Percentiles rank a stretch among this genome's conserved stretches.
Conservation (phyloP, 768 basidiomycete species). For the Lactarius trivialis region DNA sequence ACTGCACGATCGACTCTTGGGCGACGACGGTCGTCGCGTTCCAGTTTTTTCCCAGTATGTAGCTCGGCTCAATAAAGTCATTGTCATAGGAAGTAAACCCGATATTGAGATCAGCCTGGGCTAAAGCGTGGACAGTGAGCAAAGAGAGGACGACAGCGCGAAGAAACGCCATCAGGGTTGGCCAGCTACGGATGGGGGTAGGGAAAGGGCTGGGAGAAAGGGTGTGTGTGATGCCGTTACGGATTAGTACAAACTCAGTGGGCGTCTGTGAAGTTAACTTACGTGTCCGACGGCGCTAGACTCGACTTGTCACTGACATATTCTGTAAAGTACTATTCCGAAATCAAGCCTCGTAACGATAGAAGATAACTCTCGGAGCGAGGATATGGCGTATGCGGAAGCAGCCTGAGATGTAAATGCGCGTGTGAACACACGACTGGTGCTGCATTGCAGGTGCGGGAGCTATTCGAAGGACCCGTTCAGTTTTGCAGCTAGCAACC, state of each 20-base stretch:
- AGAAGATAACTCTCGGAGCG: neutral
- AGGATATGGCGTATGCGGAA: neutral
- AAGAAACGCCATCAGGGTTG: conserved; percentile 9
- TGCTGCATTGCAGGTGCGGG: no score
- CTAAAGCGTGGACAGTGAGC: conserved; percentile 6
- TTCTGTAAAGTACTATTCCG: no score
- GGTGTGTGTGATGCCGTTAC: no score
- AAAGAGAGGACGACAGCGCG: conserved; percentile 6
- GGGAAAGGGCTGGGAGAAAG: neutral
- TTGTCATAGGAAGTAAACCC: conserved; percentile 15
- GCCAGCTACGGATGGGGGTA: neutral
- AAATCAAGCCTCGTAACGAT: neutral
- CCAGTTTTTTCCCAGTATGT: conserved; percentile 13
- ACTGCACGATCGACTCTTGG: conserved; percentile 20
- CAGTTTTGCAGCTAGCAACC: no score
- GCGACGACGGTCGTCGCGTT: conserved; percentile 13
- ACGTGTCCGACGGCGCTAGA: no score
- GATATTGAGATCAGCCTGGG: conserved; percentile 2
- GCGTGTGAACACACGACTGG: no score
- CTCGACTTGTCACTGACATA: neutral
- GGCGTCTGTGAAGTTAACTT: no score
- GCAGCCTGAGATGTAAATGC: no score
- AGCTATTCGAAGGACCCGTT: no score
- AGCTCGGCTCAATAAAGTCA: conserved; percentile 20
- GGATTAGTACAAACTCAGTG: no score